Evolutionary conservation across 129 eudicot genomes (phyloP), one percentile per base, ranked within the genome.

Genomic region (Smallanthus sonchifolius): DNA sequence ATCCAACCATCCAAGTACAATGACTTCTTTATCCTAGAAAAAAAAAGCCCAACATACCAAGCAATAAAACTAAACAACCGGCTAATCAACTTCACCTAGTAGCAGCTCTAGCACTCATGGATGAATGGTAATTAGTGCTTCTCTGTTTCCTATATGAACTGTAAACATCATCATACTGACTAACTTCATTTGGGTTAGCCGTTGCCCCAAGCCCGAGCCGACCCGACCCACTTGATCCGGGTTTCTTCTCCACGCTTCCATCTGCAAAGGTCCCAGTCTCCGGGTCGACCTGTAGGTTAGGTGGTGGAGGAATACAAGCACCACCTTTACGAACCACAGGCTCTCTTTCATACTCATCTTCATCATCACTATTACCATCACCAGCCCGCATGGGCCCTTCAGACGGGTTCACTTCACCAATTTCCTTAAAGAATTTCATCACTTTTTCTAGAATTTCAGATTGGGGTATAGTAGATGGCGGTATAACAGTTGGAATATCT

Each of bases 221-320:
- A 15, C 97, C 99, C 0, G 91, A 86, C 54, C 89, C 73, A 70
- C 78, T 81, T 13, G 95, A 83, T 6, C 98, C 96, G 10, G 88
- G 87, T 56, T 88, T 88, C 72, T 77, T 80, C 79, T 87, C 91
- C 30, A 83, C 88, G 40, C 80, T 87, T 71, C 92, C 97, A 84
- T 92, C 97, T 3, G 85, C 77, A 62, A 42, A 82, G 28, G 89
- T 77, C 69, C 91, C 96, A 0, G 95, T 76, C 72, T 92, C 96
- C 2, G 89, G 85, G 86, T 89, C 96, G 59, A 82, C 91, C 59
- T 87, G 95, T 16, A 93, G 82, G 85, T 85, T 81, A 10, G 80
- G 84, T 0, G 98, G 98, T n/a, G 98, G 98, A 55, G 98, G 98
- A n/a, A 93, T 93, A 51, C 96, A 87, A 9, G 98, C 95, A 44